phyloP scores from a whole-genome alignment of 345 rosid genomes.

The Atalantia buxifolia region DNA sequence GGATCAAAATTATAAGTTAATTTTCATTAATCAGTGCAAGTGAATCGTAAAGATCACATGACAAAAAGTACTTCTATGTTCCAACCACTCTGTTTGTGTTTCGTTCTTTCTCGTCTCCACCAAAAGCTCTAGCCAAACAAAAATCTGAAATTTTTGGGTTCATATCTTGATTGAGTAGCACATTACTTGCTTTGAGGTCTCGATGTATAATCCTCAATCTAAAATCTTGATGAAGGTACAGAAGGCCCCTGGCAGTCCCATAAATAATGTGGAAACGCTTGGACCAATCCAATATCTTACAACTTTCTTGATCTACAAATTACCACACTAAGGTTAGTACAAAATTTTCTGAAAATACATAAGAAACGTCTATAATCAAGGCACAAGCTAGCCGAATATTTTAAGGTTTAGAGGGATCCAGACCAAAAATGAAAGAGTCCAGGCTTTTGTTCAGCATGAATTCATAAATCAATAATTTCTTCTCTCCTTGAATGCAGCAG shows the following conservation, averaged over 20 bases:
- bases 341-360: too few species aligned
- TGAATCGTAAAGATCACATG: too few species aligned
- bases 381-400: neutral
- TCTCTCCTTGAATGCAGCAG: slow-evolving; percentile 28
- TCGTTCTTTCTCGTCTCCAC: too few species aligned
- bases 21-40: too few species aligned
- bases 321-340: neutral
- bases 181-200: slow-evolving; percentile 38
- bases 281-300: slow-evolving; percentile 25
- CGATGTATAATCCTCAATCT: slow-evolving; percentile 38
- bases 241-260: slow-evolving; percentile 31
- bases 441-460: slow-evolving; percentile 27
- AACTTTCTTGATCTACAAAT: slow-evolving; percentile 10
- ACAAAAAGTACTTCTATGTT: too few species aligned
- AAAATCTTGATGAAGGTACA: slow-evolving; percentile 49
- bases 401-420: slow-evolving; percentile 4
- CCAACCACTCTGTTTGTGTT: too few species aligned
- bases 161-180: slow-evolving; percentile 37
- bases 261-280: slow-evolving; percentile 32
- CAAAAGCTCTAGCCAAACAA: slow-evolving; percentile 40
- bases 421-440: too few species aligned
- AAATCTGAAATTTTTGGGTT: slow-evolving; percentile 47
- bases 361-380: too few species aligned
- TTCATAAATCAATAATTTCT: slow-evolving; percentile 33
- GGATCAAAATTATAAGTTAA: too few species aligned